Evolutionary conservation across 345 rosid genomes (phyloP), one percentile per base, ranked within the genome.

Genomic region (Lepidium sativum): DNA sequence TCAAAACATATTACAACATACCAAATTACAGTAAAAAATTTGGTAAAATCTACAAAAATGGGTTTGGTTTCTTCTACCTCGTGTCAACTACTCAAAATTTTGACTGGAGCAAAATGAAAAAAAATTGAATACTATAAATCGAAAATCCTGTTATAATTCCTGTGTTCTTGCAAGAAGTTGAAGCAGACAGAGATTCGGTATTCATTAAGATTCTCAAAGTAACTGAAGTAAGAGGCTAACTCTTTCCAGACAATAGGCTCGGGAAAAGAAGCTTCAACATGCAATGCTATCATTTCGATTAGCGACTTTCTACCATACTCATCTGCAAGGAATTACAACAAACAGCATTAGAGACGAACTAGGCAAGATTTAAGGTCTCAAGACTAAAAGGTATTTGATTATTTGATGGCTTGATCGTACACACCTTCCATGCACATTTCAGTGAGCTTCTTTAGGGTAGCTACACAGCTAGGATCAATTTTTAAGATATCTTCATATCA

Each of bases 261-360:
- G 0, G 80, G 83, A 66, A 45, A 74, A 15, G 78, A 72, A 63
- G 86, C 89, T 70, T 89, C 96, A 75, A 89, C 69, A 78, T 92
- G 96, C 81, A 86, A 70, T 55, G 92, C 91, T 75, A 86, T 83
- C 94, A 87, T 86, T 77, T 84, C 90, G 57, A 83, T 8, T 14
- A 89, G 72, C 6, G 87, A 79, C 63, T 73, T 84, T 31, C 72
- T 53, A 64, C 68, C 48, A 42, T 83, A 92, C 34, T 73, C 62
- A 64, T 84, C 98, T 92, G 87, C 60, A 80, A 53, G 56, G 32
- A 20, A 44, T 7, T 39, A 32, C 21, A 67, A 53, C 13, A 48
- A 64, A 63, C 1, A 1, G 29, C 12, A 10, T 29, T 27, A 41
- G 41, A 15, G 17, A 39, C 20, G 1, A n/a, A 5, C 14, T 12